phyloP scores from a whole-genome alignment of 2,329 filamentous ascomycete species.

The Cercospora berteroae region DNA sequence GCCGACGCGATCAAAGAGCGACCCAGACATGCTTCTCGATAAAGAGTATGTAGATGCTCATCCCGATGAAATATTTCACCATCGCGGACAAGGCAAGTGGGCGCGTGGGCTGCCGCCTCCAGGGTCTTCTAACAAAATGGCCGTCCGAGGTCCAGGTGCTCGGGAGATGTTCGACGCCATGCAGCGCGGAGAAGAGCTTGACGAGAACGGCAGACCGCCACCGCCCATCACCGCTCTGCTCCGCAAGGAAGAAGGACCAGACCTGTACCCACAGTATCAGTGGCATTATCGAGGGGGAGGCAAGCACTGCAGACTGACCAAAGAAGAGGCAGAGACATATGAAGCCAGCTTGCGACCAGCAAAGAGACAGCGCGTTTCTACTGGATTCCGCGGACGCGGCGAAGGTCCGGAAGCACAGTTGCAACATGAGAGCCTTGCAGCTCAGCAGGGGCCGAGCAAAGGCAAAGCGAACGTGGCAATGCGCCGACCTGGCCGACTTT shows the following conservation, averaged over 20 bases:
- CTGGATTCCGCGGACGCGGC: conserved; percentile 7
- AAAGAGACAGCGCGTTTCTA: conserved; percentile 16
- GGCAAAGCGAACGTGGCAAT: conserved; percentile 6
- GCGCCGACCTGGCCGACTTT: conserved; percentile 11
- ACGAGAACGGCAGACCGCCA: conserved; percentile 17
- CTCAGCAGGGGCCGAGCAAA: conserved; percentile 13
- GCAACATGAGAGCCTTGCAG: conserved; percentile 24
- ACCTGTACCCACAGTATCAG: conserved; percentile 31
- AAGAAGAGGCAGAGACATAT: conserved; percentile 26
- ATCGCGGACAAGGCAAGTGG: conserved; percentile 31
- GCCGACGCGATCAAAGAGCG: conserved; percentile 14
- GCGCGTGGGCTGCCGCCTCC: conserved; percentile 30
- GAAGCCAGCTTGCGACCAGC: conserved; percentile 8
- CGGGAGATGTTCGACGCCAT: conserved; percentile 15
- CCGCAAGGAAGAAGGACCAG: conserved; percentile 33
- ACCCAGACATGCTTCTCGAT: conserved; percentile 23
- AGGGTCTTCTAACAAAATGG: conserved; percentile 30
- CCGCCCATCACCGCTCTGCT: conserved; percentile 31
- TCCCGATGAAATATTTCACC: conserved; percentile 31
- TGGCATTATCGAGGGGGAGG: conserved; percentile 38
- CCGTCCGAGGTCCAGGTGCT: conserved; percentile 32
- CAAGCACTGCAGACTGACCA: conserved; percentile 34
- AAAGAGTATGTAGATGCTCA: conserved; percentile 29
- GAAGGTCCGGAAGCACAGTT: conserved; percentile 29
- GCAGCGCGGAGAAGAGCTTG: conserved; percentile 21